Conservation (phyloP, 495 filamentous ascomycete genomes). For the Trichocladium uniseriatum region DNA sequence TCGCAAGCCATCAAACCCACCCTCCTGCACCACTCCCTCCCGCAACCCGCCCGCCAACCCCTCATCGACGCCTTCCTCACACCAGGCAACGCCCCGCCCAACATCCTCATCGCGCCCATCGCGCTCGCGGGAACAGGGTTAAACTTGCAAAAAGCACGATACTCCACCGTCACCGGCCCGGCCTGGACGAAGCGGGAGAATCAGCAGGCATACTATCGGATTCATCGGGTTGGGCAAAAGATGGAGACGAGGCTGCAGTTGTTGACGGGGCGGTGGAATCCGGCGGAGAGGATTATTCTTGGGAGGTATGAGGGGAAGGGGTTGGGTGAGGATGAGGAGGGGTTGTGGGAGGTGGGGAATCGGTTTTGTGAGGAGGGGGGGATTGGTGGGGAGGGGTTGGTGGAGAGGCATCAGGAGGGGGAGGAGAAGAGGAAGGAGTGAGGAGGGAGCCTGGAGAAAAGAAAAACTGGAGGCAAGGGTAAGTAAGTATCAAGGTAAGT, state of each 20-base stretch:
- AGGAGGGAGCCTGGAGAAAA: background rate
- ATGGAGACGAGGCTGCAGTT: slow-evolving; percentile 9
- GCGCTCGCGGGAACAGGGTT: slow-evolving; percentile 21
- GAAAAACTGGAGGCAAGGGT: too few relatives aligned
- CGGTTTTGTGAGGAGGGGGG: background rate
- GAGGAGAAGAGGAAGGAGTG: background rate
- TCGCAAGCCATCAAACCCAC: slow-evolving; percentile 6
- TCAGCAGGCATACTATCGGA: slow-evolving; percentile 23
- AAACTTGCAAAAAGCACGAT: slow-evolving; percentile 21
- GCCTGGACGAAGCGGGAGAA: slow-evolving; percentile 20
- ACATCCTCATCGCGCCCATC: slow-evolving; percentile 18
- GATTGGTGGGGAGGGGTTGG: background rate
- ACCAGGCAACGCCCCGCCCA: slow-evolving; percentile 14
- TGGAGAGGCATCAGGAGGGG: slow-evolving; percentile 8
- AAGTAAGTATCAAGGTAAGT: too few relatives aligned
- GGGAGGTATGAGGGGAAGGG: slow-evolving; percentile 9
- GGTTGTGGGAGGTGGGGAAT: slow-evolving; percentile 1
- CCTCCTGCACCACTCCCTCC: slow-evolving; percentile 1
- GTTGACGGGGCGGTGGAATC: slow-evolving; percentile 17
- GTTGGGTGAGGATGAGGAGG: background rate
- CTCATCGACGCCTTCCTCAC: slow-evolving; percentile 12
- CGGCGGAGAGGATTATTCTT: slow-evolving; percentile 15
- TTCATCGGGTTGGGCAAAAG: slow-evolving; percentile 20
- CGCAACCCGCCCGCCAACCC: background rate
- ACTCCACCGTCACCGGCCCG: slow-evolving; percentile 19